Evolutionary conservation across 441 rosid species (phyloP).

Genomic region (Gossypium trilobum): DNA sequence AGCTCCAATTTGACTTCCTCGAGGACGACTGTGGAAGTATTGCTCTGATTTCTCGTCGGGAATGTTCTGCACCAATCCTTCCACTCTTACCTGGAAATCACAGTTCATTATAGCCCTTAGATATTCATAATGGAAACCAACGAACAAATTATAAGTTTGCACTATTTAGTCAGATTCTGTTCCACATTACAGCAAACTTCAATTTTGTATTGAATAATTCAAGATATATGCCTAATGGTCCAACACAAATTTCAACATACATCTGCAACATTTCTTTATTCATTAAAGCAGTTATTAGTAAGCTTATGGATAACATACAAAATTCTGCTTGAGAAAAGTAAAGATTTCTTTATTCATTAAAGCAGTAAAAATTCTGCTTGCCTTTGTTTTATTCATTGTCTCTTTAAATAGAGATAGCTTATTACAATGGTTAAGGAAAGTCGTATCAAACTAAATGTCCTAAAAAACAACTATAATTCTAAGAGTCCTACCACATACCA

Average conservation of each 20-base stretch:
- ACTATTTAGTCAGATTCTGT: neutral
- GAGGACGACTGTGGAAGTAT: conserved; percentile 79
- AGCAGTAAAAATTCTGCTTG: too few species aligned
- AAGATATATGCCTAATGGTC: neutral
- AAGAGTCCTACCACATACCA: too few species aligned
- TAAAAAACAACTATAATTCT: too few species aligned
- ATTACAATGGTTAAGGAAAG: too few species aligned
- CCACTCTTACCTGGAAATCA: conserved; percentile 66
- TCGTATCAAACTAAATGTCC: too few species aligned
- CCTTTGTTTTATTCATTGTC: too few species aligned
- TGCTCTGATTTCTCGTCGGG: conserved; percentile 65
- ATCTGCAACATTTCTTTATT: neutral
- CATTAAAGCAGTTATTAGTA: neutral
- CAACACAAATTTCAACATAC: neutral
- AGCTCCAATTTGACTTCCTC: conserved; percentile 90
- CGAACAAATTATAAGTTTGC: neutral
- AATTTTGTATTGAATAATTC: neutral
- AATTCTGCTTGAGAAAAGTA: too few species aligned
- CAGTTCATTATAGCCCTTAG: conserved; percentile 4
- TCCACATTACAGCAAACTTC: neutral
- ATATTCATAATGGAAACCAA: conserved; percentile 6
- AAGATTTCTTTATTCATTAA: too few species aligned
- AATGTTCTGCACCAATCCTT: conserved; percentile 74
- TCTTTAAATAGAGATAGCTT: too few species aligned
- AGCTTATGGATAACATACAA: conserved; percentile 1